Base-by-base conservation (phyloP, 306 rosid genomes). In the Vigna reflexopilosa region DNA sequence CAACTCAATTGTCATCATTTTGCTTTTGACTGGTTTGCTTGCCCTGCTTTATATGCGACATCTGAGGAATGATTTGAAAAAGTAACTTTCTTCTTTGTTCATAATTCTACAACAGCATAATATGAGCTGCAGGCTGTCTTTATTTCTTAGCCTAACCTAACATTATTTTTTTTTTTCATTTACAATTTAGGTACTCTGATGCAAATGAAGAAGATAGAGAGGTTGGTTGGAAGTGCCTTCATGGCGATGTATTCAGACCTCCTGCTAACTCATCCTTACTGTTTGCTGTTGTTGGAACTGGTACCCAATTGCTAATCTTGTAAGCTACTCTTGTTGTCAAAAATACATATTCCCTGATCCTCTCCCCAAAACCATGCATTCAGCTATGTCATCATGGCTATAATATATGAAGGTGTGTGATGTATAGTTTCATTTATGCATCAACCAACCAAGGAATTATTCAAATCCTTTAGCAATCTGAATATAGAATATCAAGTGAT, bases 231-330 rank as follows among this genome's bases (percentile, higher is more conserved):
- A 94, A 88, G 77, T 84, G 85, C 76, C 79, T 90, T 77, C 96
- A 94, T 9, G 88, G 93, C 7, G 96, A 91, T 81, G 98, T 87
- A 51, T 89, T 94, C 80, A 88, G 86, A 82, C 83, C 77, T 83
- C 97, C 97, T 79, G 67, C 93, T 24, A 80, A 90, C 77, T 75
- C 89, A 15, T 74, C 97, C 76, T 83, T 89, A 67, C 83, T 92
- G 80, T 89, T 87, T 88, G 97, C 93, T 36, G 67, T 94, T 55
- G 85, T 92, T 78, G 98, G 93, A 63, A 86, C 74, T 42, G 97
- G 98, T 71, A 90, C 96, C 86, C 97, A 94, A 77, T 83, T 94
- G 82, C 91, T 92, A 52, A 77, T 82, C 82, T 68, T 92, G 98
- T 94, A 89, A 90, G 93, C 82, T 80, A 54, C 84, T 83, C 75